Conservation (phyloP, 2,329 filamentous ascomycete species). For the Pleurostoma richardsiae region DNA sequence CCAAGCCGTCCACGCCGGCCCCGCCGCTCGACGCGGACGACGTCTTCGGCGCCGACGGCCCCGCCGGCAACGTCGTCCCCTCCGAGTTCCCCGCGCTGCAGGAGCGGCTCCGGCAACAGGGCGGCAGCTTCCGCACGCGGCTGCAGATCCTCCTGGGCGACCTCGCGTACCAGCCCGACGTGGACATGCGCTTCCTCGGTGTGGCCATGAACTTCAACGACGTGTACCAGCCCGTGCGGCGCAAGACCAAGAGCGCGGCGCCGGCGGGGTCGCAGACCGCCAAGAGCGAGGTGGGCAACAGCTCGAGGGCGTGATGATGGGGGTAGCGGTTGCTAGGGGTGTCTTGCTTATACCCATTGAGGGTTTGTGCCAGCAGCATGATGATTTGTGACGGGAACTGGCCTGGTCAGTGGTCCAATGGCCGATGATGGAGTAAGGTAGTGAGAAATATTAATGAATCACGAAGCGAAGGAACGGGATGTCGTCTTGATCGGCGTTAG, state of each 20-base stretch:
- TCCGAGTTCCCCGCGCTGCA: slow-evolving; percentile 70
- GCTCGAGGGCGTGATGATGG: neutral
- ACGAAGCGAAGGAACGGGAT: no score
- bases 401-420: no score
- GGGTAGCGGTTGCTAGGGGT: no score
- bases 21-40: slow-evolving; percentile 5
- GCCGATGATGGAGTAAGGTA: no score
- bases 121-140: slow-evolving; percentile 69
- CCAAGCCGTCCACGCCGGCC: slow-evolving; percentile 13
- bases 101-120: slow-evolving; percentile 66
- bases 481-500: no score
- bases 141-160: slow-evolving; percentile 84
- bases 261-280: slow-evolving; percentile 3
- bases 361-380: no score
- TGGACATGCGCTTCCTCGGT: slow-evolving; percentile 91
- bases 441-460: no score
- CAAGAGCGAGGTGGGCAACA: slow-evolving; percentile 1
- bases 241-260: slow-evolving; percentile 19
- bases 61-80: slow-evolving; percentile 49
- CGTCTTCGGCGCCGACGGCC: slow-evolving; percentile 24
- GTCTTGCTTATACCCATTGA: no score
- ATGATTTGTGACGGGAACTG: no score
- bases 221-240: slow-evolving; percentile 72
- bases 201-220: slow-evolving; percentile 99
- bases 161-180: slow-evolving; percentile 85